Conservation (phyloP, 2,329 filamentous ascomycete species). For the Phoma sp. region DNA sequence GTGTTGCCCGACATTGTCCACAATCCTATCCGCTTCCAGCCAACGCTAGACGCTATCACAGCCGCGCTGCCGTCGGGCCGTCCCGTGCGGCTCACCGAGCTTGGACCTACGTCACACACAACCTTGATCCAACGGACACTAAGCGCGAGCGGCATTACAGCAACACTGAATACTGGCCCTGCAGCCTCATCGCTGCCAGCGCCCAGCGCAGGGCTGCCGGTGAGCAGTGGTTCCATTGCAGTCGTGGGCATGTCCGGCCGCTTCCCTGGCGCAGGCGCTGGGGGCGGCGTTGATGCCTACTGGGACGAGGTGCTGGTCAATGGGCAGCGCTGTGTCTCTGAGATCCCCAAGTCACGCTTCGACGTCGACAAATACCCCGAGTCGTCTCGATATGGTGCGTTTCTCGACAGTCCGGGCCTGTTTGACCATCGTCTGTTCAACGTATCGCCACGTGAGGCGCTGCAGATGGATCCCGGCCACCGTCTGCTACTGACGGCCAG, state of each 20-base stretch:
- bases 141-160: background rate
- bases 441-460: constrained; percentile 30
- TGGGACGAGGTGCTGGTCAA: constrained; percentile 49
- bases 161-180: background rate
- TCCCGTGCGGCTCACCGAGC: background rate
- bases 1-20: background rate
- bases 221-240: background rate
- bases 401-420: constrained; percentile 22
- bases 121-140: background rate
- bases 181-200: background rate
- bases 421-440: constrained; percentile 34
- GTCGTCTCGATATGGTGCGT: constrained; percentile 18
- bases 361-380: background rate
- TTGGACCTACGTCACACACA: background rate
- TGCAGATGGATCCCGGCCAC: constrained; percentile 28
- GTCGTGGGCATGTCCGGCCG: constrained; percentile 1
- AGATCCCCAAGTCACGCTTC: background rate
- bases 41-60: background rate
- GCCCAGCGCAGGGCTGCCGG: background rate
- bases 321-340: constrained; percentile 29
- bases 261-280: constrained; percentile 18
- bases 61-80: background rate
- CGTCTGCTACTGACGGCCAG: constrained; percentile 21
- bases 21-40: background rate
- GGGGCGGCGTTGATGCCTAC: constrained; percentile 36